Evolutionary conservation across 441 rosid species (phyloP), one percentile per base, ranked within the genome.

Genomic region (Syzygium malaccense): DNA sequence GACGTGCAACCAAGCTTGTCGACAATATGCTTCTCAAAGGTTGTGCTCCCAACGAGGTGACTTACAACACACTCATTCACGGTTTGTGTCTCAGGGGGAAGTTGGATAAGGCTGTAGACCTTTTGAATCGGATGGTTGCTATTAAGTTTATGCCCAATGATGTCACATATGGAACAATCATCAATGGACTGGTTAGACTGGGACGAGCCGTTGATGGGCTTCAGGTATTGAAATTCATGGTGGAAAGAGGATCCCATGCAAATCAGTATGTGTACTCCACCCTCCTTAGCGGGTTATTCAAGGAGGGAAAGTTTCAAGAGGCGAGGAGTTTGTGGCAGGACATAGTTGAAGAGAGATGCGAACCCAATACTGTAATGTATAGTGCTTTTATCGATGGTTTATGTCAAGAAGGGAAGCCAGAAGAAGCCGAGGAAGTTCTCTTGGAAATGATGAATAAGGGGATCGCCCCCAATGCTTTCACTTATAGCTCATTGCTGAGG

Each of bases 21-120:
- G 98, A 98, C 71, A 97, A 97, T 89, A 98, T 98, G 98, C 95
- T 95, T 92, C 96, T 98, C 9, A 97, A 98, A 90, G 99, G 98
- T 26, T 97, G 99, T 92, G 89, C 78, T 85, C 98, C 98, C 9
- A 95, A 95, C 92, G 92, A 92, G 92, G 95, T 93, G 32, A 98
- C 99, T 30, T 98, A 97, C 90, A 98, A 98, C 88, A 96, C 95
- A 4, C 98, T 98, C 64, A 96, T 98, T 86, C 96, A 97, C 80
- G 99, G 98, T 86, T 89, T 98, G 83, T 98, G 98, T 90, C 95
- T 95, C 37, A 95, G 95, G 88, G 98, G 99, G 57, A 93, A 93
- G 91, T 91, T 97, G 92, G 97, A 95, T 90, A 95, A 97, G 93
- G 99, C 99, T 14, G 93, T 97, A 55, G 93, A 95, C 92, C 98